phyloP scores from a whole-genome alignment of 169 alveolate species.

The Cryptosporidium ubiquitum region DNA sequence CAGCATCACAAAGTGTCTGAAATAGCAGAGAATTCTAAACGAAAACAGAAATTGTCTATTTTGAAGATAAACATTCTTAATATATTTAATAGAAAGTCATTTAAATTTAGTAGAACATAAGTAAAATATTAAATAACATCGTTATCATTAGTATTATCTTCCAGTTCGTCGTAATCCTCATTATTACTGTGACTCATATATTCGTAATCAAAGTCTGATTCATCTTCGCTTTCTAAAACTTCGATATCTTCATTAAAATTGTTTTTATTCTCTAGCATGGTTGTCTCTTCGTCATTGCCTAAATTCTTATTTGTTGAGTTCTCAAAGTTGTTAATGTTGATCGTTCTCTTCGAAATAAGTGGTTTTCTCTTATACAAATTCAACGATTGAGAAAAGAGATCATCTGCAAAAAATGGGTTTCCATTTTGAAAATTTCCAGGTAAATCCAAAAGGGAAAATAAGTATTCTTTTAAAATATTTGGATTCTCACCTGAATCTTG shows the following conservation, averaged over 20 bases:
- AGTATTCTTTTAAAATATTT: conserved; percentile 18
- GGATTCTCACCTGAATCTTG: neutral
- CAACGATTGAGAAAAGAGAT: conserved; percentile 5
- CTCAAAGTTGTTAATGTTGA: neutral
- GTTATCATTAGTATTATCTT: conserved; percentile 54
- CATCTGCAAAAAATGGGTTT: conserved; percentile 40
- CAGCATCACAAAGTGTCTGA: conserved; percentile 35
- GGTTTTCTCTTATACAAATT: neutral
- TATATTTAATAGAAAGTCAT: neutral
- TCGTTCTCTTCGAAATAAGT: neutral
- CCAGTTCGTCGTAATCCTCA: conserved; percentile 71
- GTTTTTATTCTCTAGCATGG: neutral
- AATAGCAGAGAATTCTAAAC: neutral
- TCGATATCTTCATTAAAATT: conserved; percentile 20
- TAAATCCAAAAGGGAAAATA: conserved; percentile 27
- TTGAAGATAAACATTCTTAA: neutral
- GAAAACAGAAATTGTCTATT: neutral
- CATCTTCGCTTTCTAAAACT: conserved; percentile 10
- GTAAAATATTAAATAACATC: conserved; percentile 22
- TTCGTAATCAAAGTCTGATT: conserved; percentile 40
- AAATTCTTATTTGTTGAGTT: neutral
- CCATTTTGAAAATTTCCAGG: neutral
- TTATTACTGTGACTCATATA: conserved; percentile 1
- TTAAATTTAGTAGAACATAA: neutral
- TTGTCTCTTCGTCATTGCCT: conserved; percentile 35